Base-by-base conservation (phyloP, 495 filamentous ascomycete genomes). In the Cercophora scortea region DNA sequence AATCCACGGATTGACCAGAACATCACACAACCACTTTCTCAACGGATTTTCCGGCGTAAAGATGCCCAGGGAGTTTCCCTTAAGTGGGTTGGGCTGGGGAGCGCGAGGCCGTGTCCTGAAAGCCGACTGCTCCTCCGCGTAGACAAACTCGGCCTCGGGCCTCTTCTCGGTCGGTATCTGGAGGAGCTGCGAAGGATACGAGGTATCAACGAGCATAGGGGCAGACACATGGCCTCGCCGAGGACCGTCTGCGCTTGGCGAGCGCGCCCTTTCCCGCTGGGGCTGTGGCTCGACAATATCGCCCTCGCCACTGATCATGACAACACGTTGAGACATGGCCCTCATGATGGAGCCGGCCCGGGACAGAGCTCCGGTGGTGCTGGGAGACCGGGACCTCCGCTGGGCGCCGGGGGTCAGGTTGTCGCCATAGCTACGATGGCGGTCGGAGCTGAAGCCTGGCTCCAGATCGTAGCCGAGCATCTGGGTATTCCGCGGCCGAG, bases 271-370 rank as follows among this genome's bases (percentile, higher is more conserved):
- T 52, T 89, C 81, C 53, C 86, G 77, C 48, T 80, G 73, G 32
- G 86, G 77, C n/a, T 78, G 79, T 55, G 89, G 84, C 56, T 92
- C 88, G 16, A 93, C 77, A 36, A 88, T 71, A 56, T 96, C 90
- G 2, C 68, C 71, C 45, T 84, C 81, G 61, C 93, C 95, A 71
- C 92, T 95, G 52, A 99, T 75, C 64, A 96, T 96, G 61, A 97
- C 93, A 51, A 99, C 90, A 67, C 93, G 90, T 70, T 96, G 90
- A 16, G 94, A 96, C 83, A 97, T 94, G 58, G 90, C 90, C 58
- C 90, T 87, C 68, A 99, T 85, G 61, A 97, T 93, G 4, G 91
- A 94, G 34, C 90, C 87, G 50, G 93, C 88, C 58, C 89, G 76
- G 17, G 79, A 78, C 49, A 95, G 66, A 36, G 89, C 83, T 41